phyloP scores from a whole-genome alignment of 305 asterid genomes.

The Striga hermonthica region DNA sequence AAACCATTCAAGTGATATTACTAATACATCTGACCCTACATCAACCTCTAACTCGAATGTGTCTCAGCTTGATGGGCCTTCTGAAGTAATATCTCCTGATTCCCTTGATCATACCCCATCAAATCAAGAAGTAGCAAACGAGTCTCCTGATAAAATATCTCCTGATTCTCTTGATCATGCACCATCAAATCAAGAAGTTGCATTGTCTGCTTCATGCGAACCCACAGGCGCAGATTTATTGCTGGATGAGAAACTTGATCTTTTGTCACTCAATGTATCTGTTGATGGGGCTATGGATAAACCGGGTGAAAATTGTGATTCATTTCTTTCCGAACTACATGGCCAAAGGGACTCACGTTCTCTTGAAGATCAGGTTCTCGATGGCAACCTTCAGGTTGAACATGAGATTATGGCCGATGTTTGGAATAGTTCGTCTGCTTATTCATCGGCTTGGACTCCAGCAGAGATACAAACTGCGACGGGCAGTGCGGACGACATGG shows the following conservation, averaged over 20 bases:
- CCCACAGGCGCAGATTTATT: slow-evolving; percentile 30
- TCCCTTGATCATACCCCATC: slow-evolving; percentile 32
- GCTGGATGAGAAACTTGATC: slow-evolving; percentile 48
- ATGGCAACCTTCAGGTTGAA: slow-evolving; percentile 28
- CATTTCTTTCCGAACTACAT: slow-evolving; percentile 54
- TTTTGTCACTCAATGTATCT: slow-evolving; percentile 41
- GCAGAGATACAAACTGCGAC: slow-evolving; percentile 74
- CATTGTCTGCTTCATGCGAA: slow-evolving; percentile 28
- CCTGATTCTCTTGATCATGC: slow-evolving; percentile 26
- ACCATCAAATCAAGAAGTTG: slow-evolving; percentile 20
- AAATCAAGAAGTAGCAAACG: slow-evolving; percentile 9
- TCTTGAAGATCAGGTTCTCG: slow-evolving; percentile 33
- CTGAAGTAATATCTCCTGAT: not conserved
- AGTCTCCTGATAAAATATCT: slow-evolving; percentile 8
- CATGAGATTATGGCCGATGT: slow-evolving; percentile 29
- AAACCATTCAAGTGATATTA: slow-evolving; percentile 28
- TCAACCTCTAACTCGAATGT: slow-evolving; percentile 27
- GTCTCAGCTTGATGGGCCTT: slow-evolving; percentile 30
- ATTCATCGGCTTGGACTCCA: slow-evolving; percentile 80
- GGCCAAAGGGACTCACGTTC: slow-evolving; percentile 33
- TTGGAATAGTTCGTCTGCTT: slow-evolving; percentile 31
- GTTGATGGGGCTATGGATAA: slow-evolving; percentile 36
- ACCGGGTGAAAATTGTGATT: slow-evolving; percentile 38
- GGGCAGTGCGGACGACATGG: slow-evolving; percentile 58
- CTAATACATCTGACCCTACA: slow-evolving; percentile 24